Percentiles rank a stretch among this genome's conserved stretches.
phyloP scores from a whole-genome alignment of 148 eudicot species.

The Cornus suecica region DNA sequence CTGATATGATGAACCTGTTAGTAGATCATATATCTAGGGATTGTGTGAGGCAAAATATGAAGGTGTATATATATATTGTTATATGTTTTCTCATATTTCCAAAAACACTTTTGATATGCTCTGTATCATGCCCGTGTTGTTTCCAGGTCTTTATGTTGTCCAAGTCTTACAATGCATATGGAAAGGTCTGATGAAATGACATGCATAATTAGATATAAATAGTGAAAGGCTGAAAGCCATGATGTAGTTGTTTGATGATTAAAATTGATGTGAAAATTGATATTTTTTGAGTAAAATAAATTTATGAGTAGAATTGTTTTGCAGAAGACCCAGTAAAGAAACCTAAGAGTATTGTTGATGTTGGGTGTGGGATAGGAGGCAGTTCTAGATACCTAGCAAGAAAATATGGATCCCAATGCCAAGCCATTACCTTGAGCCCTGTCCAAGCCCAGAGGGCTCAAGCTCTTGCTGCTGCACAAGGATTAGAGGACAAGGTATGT shows the following conservation, averaged over 20 bases:
- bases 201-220: too few species aligned
- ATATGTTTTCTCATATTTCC: too few species aligned
- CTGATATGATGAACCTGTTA: too few species aligned
- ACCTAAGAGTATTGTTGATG: conserved; percentile 66
- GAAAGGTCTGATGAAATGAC: not conserved
- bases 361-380: conserved; percentile 95
- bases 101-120: not conserved
- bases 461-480: conserved; percentile 76
- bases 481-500: conserved; percentile 68
- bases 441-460: conserved; percentile 83
- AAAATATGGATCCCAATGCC: conserved; percentile 59
- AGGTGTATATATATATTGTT: too few species aligned
- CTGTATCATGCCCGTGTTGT: too few species aligned
- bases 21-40: too few species aligned
- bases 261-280: not conserved
- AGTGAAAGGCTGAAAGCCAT: not conserved
- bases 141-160: not conserved
- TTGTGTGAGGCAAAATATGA: too few species aligned
- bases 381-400: conserved; percentile 77
- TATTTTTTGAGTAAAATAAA: not conserved
- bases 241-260: not conserved
- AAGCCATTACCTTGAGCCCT: conserved; percentile 83
- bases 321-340: conserved; percentile 54
- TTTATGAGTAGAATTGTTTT: not conserved
- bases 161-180: not conserved